phyloP scores from a whole-genome alignment of 169 alveolate genomes.

The Plasmodium vivax region DNA sequence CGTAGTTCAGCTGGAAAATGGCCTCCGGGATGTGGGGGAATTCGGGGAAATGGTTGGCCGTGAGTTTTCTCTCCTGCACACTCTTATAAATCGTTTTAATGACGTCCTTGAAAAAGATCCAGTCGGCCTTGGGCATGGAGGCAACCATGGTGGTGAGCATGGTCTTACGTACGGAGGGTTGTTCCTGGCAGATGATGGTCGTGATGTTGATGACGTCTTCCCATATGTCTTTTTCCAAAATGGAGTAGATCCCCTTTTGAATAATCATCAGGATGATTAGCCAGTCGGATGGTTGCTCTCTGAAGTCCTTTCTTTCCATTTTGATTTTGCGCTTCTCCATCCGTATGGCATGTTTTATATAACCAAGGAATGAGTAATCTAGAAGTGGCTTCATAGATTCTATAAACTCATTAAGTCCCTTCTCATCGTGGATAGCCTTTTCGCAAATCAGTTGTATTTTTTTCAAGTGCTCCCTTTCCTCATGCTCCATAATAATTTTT shows the following conservation, averaged over 20 bases:
- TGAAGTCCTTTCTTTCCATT: slow-evolving; percentile 61
- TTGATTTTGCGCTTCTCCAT: slow-evolving; percentile 71
- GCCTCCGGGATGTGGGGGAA: slow-evolving; percentile 81
- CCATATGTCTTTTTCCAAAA: slow-evolving; percentile 78
- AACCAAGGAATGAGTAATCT: slow-evolving; percentile 79
- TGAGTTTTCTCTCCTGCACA: slow-evolving; percentile 56
- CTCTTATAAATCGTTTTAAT: slow-evolving; percentile 72
- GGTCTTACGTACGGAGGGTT: slow-evolving; percentile 77
- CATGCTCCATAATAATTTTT: slow-evolving; percentile 70
- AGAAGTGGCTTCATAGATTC: slow-evolving; percentile 78
- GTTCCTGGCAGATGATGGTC: slow-evolving; percentile 75
- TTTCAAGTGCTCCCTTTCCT: slow-evolving; percentile 76
- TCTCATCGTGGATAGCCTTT: slow-evolving; percentile 76
- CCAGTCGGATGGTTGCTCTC: slow-evolving; percentile 79
- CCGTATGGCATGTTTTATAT: slow-evolving; percentile 75
- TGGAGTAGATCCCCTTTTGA: slow-evolving; percentile 76
- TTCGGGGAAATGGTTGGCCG: slow-evolving; percentile 67
- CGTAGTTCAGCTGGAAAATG: slow-evolving; percentile 75
- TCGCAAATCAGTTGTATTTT: slow-evolving; percentile 78
- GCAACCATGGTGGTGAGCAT: slow-evolving; percentile 76
- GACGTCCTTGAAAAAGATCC: slow-evolving; percentile 78
- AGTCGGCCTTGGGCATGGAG: slow-evolving; percentile 79
- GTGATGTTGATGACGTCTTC: slow-evolving; percentile 76
- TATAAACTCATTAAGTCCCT: slow-evolving; percentile 76
- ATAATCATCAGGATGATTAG: slow-evolving; percentile 77